Percentiles rank a stretch among this genome's conserved stretches.
Evolutionary conservation across 352 stramenopile species (phyloP).

Genomic region (Phytophthora fragariaefolia): DNA sequence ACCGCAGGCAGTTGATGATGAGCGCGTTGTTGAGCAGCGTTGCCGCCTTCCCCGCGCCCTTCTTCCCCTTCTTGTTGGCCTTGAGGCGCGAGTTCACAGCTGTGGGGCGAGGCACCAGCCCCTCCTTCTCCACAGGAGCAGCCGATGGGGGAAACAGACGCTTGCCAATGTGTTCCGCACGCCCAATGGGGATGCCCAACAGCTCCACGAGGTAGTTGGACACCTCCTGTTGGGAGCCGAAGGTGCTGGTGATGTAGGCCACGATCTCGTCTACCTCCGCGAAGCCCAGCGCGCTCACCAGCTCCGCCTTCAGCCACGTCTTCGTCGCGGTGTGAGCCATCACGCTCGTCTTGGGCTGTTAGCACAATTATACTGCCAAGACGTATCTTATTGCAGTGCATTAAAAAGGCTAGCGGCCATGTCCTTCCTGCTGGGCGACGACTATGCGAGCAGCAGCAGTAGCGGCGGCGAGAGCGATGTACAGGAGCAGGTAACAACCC

Average conservation of each 20-base stretch:
- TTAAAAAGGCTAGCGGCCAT: slow-evolving; percentile 29
- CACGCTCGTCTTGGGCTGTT: not conserved
- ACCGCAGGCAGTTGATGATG: slow-evolving; percentile 79
- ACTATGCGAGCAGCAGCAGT: slow-evolving; percentile 46
- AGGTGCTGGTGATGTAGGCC: slow-evolving; percentile 54
- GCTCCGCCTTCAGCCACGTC: slow-evolving; percentile 64
- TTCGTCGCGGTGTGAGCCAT: slow-evolving; percentile 42
- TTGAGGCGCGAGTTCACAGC: slow-evolving; percentile 60
- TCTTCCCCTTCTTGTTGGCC: slow-evolving; percentile 48
- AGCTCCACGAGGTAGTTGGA: slow-evolving; percentile 73
- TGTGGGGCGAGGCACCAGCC: slow-evolving; percentile 48
- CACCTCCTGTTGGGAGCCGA: slow-evolving; percentile 54
- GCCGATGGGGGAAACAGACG: slow-evolving; percentile 47
- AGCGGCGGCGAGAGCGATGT: slow-evolving; percentile 39
- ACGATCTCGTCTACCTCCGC: slow-evolving; percentile 76
- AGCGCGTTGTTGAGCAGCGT: slow-evolving; percentile 55
- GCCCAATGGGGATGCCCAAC: slow-evolving; percentile 54
- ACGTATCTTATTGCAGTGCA: not conserved
- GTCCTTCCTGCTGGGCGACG: slow-evolving; percentile 61
- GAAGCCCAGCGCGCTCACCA: slow-evolving; percentile 70
- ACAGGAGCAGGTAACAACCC: slow-evolving; percentile 13
- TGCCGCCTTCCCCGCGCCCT: slow-evolving; percentile 32
- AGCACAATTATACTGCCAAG: not conserved
- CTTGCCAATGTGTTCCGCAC: slow-evolving; percentile 55
- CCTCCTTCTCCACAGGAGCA: slow-evolving; percentile 11